Base-by-base conservation (phyloP, 2,329 filamentous ascomycete species). In the Westerdykella ornata region DNA sequence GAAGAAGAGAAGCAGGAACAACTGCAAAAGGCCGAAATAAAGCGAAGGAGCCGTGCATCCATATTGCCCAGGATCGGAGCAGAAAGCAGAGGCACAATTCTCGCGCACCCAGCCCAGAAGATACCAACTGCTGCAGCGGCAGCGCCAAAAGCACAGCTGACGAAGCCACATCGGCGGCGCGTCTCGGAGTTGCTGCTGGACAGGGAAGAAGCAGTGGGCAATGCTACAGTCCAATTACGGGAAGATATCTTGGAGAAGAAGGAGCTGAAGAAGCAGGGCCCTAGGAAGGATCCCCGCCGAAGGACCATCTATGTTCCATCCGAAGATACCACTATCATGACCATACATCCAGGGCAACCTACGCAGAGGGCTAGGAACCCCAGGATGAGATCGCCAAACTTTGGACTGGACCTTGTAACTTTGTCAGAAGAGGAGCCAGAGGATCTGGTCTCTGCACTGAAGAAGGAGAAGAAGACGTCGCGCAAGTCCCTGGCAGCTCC, bases 251-350 rank as follows among this genome's bases (percentile, higher is more conserved):
- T 63, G 37, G 53, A 60, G 31, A 60, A 50, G 49, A 55, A 50
- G 15, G 63, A 67, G 34, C 43, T 56, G 41, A 58, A 53, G 48
- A 62, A 54, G 48, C 49, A 51, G 14, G 54, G 45, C 3, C 52
- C 55, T 5, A 59, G 51, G 44, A 72, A 71, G 50, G 66, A 71
- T 14, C 61, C 65, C 4, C 62, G 72, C 39, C 60, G 72, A 43
- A 62, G 69, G 43, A 75, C 72, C 2, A 75, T 75, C 35, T 75
- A 72, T 50, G 65, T 74, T 11, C 72, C 72, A 9, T 66, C 67
- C 2, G 72, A 75, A 20, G 71, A 75, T 42, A 76, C 72, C 5
- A 72, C 71, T 1, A 60, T 75, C 18, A 57, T 74, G 48, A 75
- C 72, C 1, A 73, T 75, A 34, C 72, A 74, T 50, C 72, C 73